Percentiles rank a stretch among this genome's conserved stretches.
These are phyloP conservation scores for Yamagishiella unicocca DNA, from an alignment of 139 green algal genomes.

Conservation along the genomic window DNA sequence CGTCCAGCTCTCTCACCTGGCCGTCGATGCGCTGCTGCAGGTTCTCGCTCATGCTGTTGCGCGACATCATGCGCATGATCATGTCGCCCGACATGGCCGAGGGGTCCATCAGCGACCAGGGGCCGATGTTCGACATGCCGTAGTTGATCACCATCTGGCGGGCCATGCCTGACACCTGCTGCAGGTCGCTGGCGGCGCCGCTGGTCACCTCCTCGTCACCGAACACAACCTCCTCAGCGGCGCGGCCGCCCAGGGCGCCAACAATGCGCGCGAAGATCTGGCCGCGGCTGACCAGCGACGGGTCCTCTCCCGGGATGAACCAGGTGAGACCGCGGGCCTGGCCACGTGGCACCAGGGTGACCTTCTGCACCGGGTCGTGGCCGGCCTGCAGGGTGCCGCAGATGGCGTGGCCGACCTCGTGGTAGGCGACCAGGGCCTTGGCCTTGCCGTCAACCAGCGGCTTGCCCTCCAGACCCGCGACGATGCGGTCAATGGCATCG, in stretches of 20 bases:
- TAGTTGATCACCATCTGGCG: constrained; percentile 99
- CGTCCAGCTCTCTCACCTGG: constrained; percentile 74
- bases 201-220: constrained; percentile 96
- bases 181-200: constrained; percentile 79
- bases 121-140: constrained; percentile 98
- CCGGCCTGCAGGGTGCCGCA: constrained; percentile 96
- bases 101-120: constrained; percentile 95
- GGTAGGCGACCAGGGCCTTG: constrained; percentile 95
- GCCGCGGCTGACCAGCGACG: constrained; percentile 94
- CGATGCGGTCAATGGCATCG: constrained; percentile 97
- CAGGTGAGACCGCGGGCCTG: constrained; percentile 98
- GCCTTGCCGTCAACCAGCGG: constrained; percentile 97
- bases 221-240: constrained; percentile 98
- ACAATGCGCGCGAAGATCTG: constrained; percentile 99
- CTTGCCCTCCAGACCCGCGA: constrained; percentile 98
- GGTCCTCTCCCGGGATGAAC: constrained; percentile 96
- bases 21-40: constrained; percentile 95
- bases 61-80: constrained; percentile 99
- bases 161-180: constrained; percentile 88
- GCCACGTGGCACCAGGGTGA: constrained; percentile 97
- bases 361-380: constrained; percentile 99
- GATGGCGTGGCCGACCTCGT: constrained; percentile 94
- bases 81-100: constrained; percentile 86
- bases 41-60: constrained; percentile 97
- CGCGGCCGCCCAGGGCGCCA: constrained; percentile 94